These are phyloP conservation scores for Fusarium hainanense DNA, from an alignment of 2,329 filamentous ascomycete species.

Conservation along the genomic window DNA sequence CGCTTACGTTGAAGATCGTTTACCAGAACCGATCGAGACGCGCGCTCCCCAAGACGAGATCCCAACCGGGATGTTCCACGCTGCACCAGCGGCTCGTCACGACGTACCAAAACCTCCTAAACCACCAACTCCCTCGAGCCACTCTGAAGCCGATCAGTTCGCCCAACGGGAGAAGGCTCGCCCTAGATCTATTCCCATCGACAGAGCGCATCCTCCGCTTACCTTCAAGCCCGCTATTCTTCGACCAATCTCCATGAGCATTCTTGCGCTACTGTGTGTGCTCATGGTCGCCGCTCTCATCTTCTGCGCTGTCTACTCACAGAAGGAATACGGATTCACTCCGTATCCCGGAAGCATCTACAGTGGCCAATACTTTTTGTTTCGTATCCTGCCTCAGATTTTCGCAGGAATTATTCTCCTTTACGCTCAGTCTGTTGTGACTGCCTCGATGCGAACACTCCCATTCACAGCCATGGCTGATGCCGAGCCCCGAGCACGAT, in stretches of 20 bases:
- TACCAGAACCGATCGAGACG: slow-evolving; percentile 40
- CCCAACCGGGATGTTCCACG: slow-evolving; percentile 27
- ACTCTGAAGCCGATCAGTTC: slow-evolving; percentile 26
- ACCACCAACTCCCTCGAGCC: slow-evolving; percentile 30
- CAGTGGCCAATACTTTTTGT: slow-evolving; percentile 82
- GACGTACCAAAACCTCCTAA: slow-evolving; percentile 16
- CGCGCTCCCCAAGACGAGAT: slow-evolving; percentile 28
- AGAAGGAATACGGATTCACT: slow-evolving; percentile 71
- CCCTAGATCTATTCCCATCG: slow-evolving; percentile 53
- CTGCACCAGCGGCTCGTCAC: slow-evolving; percentile 30
- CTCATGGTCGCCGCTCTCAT: slow-evolving; percentile 79
- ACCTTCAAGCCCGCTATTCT: slow-evolving; percentile 79
- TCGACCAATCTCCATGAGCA: slow-evolving; percentile 70
- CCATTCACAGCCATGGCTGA: slow-evolving; percentile 84
- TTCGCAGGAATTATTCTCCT: slow-evolving; percentile 77
- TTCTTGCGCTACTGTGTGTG: slow-evolving; percentile 70
- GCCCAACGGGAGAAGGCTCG: slow-evolving; percentile 45
- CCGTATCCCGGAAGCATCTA: slow-evolving; percentile 74
- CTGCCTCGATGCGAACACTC: slow-evolving; percentile 78
- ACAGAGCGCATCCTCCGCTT: slow-evolving; percentile 61
- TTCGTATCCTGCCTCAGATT: slow-evolving; percentile 85
- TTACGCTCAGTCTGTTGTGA: slow-evolving; percentile 80
- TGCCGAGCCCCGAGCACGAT: slow-evolving; percentile 67
- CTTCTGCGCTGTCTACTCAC: slow-evolving; percentile 77
- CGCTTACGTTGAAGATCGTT: slow-evolving; percentile 46